These are phyloP conservation scores for Aspergillus ochraceus DNA, from an alignment of 2,329 filamentous ascomycete species.

Conservation along the genomic window DNA sequence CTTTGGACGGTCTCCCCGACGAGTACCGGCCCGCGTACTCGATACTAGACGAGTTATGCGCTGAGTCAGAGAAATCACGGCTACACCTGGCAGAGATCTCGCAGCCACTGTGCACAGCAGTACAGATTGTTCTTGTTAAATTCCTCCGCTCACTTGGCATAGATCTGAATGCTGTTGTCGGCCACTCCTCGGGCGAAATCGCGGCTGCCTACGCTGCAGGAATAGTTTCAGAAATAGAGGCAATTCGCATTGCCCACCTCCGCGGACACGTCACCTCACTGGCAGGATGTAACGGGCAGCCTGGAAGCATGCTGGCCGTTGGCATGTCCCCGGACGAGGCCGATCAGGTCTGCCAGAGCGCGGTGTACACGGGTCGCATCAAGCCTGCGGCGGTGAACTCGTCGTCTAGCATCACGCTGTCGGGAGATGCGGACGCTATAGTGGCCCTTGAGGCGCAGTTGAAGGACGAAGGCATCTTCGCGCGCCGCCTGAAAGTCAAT, in stretches of 20 bases:
- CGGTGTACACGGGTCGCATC: constrained; percentile 26
- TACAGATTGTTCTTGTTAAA: constrained; percentile 30
- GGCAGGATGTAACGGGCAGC: constrained; percentile 13
- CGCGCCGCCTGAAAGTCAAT: constrained; percentile 41
- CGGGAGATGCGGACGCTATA: constrained; percentile 43
- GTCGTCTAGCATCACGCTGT: constrained; percentile 45
- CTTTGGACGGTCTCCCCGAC: constrained; percentile 20
- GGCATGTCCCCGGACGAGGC: constrained; percentile 42
- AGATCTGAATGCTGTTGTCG: constrained; percentile 40
- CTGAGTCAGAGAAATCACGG: constrained; percentile 13
- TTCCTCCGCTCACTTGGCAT: constrained; percentile 33
- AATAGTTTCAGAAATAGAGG: constrained; percentile 41
- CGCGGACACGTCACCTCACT: constrained; percentile 39
- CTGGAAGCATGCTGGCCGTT: constrained; percentile 53
- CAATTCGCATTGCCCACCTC: constrained; percentile 49
- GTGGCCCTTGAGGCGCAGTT: constrained; percentile 31
- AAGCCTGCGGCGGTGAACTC: constrained; percentile 42
- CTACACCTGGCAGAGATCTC: constrained; percentile 23
- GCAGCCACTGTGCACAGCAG: constrained; percentile 24
- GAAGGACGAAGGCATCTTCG: constrained; percentile 39
- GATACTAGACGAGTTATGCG: constrained; percentile 19
- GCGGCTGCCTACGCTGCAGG: constrained; percentile 53
- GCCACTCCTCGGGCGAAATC: constrained; percentile 55
- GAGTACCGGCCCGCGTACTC: constrained; percentile 24
- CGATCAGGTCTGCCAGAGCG: constrained; percentile 25